phyloP scores from a whole-genome alignment of 805 yeast genomes.

The Teunomyces aglyptinius region DNA sequence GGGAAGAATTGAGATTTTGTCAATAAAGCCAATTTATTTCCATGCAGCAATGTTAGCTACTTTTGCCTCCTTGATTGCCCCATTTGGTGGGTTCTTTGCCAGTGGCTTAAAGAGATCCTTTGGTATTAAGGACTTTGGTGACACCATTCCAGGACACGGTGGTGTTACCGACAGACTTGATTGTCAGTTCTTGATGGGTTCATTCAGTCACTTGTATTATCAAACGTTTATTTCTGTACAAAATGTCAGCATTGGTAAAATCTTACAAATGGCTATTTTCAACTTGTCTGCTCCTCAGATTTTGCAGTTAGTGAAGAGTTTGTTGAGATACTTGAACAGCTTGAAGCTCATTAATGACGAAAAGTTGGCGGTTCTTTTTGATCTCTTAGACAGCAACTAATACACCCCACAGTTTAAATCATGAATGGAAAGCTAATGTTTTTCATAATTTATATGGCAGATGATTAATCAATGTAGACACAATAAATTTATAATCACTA shows the following conservation, averaged over 20 bases:
- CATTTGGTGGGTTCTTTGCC: slow-evolving; percentile 98
- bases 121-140: slow-evolving; percentile 95
- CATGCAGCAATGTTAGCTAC: slow-evolving; percentile 86
- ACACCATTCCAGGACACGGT: slow-evolving; percentile 98
- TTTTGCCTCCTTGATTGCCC: slow-evolving; percentile 95
- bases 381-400: slow-evolving; percentile 25
- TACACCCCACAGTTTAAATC: background rate
- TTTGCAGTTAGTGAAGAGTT: slow-evolving; percentile 54
- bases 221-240: slow-evolving; percentile 84
- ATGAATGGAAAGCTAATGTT: background rate
- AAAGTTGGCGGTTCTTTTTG: slow-evolving; percentile 25
- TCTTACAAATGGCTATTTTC: slow-evolving; percentile 73
- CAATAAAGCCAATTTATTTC: slow-evolving; percentile 83
- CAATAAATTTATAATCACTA: background rate
- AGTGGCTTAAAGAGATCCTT: slow-evolving; percentile 96
- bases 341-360: slow-evolving; percentile 28
- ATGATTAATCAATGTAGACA: background rate
- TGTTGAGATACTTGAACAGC: slow-evolving; percentile 52
- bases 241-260: slow-evolving; percentile 67
- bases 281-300: slow-evolving; percentile 68
- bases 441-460: background rate
- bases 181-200: slow-evolving; percentile 97
- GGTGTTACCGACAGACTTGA: slow-evolving; percentile 97
- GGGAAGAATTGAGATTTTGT: slow-evolving; percentile 45
- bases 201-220: slow-evolving; percentile 86